A percentile compares a stretch with the other conserved stretches of the same genome.
These are phyloP conservation scores for Ceratobasidium sp. DNA, from an alignment of 1,284 basidiomycete species.

Conservation along the genomic window DNA sequence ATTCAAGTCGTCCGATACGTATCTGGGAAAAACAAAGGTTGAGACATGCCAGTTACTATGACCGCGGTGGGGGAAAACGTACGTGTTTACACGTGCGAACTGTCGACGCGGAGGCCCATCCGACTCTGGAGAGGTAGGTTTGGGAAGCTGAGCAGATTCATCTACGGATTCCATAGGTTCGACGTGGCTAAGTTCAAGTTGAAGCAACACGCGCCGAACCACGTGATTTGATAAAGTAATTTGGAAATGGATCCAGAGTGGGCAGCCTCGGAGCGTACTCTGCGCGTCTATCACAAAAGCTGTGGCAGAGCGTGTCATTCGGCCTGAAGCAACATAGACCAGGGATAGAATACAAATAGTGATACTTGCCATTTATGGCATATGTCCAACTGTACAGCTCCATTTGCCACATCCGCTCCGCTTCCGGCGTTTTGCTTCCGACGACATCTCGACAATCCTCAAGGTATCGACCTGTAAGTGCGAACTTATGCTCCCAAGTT, in stretches of 20 bases:
- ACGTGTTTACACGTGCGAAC: constrained; percentile 38
- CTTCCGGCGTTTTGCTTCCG: constrained; percentile 38
- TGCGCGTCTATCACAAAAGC: not conserved
- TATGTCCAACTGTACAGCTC: constrained; percentile 19
- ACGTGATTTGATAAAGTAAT: constrained; percentile 20
- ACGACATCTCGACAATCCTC: constrained; percentile 32
- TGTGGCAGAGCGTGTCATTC: not conserved
- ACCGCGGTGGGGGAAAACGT: constrained; percentile 10
- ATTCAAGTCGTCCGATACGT: constrained; percentile 36
- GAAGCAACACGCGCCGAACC: constrained; percentile 21
- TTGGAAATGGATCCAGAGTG: not conserved
- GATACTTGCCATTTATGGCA: constrained; percentile 9
- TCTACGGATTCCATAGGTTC: constrained; percentile 21
- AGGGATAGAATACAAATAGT: not conserved
- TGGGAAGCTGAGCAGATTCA: constrained; percentile 2
- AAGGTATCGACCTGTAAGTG: constrained; percentile 31
- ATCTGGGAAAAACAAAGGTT: constrained; percentile 26
- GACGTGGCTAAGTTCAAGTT: constrained; percentile 41
- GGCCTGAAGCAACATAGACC: not conserved
- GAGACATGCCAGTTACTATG: constrained; percentile 30
- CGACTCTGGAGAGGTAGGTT: not conserved
- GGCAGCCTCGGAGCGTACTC: not conserved
- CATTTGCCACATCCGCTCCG: constrained; percentile 21
- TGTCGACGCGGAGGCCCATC: constrained; percentile 19
- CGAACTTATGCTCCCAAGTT: constrained; percentile 16